These are phyloP conservation scores for Coprinopsis cinerea DNA, from an alignment of 768 basidiomycete genomes.

Conservation along the genomic window DNA sequence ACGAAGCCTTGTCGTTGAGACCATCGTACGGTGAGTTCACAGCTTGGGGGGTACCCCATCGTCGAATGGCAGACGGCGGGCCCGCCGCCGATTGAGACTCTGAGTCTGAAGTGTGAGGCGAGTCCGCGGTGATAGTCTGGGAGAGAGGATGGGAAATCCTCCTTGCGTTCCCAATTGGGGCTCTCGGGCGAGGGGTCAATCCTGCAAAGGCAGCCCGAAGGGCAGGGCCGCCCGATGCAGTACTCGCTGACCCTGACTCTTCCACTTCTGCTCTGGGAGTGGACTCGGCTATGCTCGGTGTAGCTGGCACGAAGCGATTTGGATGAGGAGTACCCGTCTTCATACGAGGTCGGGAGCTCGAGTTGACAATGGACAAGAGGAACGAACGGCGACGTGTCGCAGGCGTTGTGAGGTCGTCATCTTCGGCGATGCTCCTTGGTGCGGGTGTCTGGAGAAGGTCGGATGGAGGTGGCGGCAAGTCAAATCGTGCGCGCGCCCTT, in stretches of 20 bases:
- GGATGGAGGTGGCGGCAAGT: conserved; percentile 38
- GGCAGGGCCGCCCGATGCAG: conserved; percentile 25
- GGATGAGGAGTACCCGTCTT: conserved; percentile 61
- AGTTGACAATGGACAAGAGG: conserved; percentile 79
- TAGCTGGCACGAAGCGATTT: conserved; percentile 26
- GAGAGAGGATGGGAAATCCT: conserved; percentile 64
- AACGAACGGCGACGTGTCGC: conserved; percentile 73
- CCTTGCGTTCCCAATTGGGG: conserved; percentile 25
- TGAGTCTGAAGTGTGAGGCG: conserved; percentile 32
- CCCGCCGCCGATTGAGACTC: conserved; percentile 21
- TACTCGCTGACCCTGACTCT: background rate
- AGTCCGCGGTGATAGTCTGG: conserved; percentile 38
- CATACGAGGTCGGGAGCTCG: conserved; percentile 70
- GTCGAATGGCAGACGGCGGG: conserved; percentile 15
- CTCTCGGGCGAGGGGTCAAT: conserved; percentile 55
- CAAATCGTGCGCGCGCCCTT: conserved; percentile 57
- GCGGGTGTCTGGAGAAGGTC: conserved; percentile 34
- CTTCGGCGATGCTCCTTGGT: conserved; percentile 18
- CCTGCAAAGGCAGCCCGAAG: conserved; percentile 54
- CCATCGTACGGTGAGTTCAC: conserved; percentile 40
- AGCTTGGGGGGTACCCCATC: conserved; percentile 29
- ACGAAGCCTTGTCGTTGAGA: conserved; percentile 53
- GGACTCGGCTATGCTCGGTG: conserved; percentile 26
- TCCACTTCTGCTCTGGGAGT: conserved; percentile 25
- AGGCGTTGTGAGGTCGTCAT: conserved; percentile 57